Base-by-base conservation (phyloP, 2,329 filamentous ascomycete genomes). In the Dendrostoma leiphaemia region DNA sequence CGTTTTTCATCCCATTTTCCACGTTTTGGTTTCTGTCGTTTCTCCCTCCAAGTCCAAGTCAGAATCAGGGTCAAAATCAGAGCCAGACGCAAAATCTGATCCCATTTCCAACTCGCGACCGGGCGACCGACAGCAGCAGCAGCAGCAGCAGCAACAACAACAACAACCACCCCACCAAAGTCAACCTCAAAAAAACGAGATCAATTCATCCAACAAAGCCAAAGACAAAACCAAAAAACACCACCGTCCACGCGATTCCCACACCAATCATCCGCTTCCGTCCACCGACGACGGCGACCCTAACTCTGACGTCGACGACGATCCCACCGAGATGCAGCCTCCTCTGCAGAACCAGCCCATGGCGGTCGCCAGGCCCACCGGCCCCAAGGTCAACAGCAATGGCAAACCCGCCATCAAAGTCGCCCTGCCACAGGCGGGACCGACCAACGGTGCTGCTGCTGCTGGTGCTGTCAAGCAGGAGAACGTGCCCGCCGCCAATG, bases 1-100 rank as follows among this genome's bases (percentile, higher is more conserved):
- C 24, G 34, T 57, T 24, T 54, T 57, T 19, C 51, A 57, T 43
- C 54, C 54, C 40, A 47, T 57, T 17, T 43, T 51, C 32, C 35
- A 26, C 19, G 38, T 54, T 38, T 29, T 57, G 40, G 29, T 34
- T 41, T 44, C 51, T 29, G 29, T 49, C 35, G 48, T 57, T 28
- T 50, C 34, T 40, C 52, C 54, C 32, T 34, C 41, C 46, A 51
- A 48, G 17, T 31, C 45, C 46, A 50, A n/a, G n/a, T n/a, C n/a
- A n/a, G n/a, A n/a, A n/a, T n/a, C n/a, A n/a, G n/a, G n/a, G n/a
- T n/a, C n/a, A n/a, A n/a, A n/a, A n/a, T n/a, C n/a, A n/a, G n/a
- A n/a, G n/a, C n/a, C n/a, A 28, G 34, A 51, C 40, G 10, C 48
- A 45, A 31, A 34, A 51, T 29, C 41, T 41, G 35, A 43, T 44